phyloP scores from a whole-genome alignment of 2,329 filamentous ascomycete species.

The Paramyrothecium roridum region DNA sequence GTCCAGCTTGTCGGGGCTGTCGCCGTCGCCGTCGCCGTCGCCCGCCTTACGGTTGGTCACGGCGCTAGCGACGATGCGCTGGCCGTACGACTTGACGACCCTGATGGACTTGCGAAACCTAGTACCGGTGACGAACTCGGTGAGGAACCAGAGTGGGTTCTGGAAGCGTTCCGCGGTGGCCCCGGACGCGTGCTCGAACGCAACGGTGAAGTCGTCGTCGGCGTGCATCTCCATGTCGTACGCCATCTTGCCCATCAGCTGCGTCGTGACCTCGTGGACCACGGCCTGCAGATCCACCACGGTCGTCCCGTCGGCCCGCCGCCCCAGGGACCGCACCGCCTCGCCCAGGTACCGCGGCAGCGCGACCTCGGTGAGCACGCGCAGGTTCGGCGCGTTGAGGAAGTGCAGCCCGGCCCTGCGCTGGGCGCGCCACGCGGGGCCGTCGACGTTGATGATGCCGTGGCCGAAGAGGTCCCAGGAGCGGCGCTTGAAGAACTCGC shows the following conservation, averaged over 20 bases:
- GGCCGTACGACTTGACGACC: slow-evolving; percentile 53
- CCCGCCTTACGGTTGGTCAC: slow-evolving; percentile 30
- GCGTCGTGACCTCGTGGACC: slow-evolving; percentile 62
- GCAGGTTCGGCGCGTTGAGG: slow-evolving; percentile 54
- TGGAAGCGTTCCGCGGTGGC: slow-evolving; percentile 60
- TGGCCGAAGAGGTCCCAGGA: slow-evolving; percentile 63
- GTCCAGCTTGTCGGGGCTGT: slow-evolving; percentile 7
- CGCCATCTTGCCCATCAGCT: slow-evolving; percentile 65
- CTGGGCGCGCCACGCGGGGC: slow-evolving; percentile 60
- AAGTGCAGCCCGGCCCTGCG: slow-evolving; percentile 60
- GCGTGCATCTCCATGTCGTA: slow-evolving; percentile 68
- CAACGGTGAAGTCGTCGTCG: slow-evolving; percentile 55
- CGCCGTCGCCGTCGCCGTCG: background rate
- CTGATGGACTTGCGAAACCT: slow-evolving; percentile 46
- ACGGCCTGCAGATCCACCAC: slow-evolving; percentile 55
- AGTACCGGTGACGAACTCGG: slow-evolving; percentile 46
- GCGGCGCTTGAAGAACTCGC: slow-evolving; percentile 56
- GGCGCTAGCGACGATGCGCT: slow-evolving; percentile 53
- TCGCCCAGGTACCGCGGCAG: slow-evolving; percentile 51
- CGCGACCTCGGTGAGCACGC: slow-evolving; percentile 52
- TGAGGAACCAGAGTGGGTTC: slow-evolving; percentile 61
- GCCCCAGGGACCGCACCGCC: slow-evolving; percentile 35
- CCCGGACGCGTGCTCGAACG: slow-evolving; percentile 62
- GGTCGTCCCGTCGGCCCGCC: slow-evolving; percentile 16
- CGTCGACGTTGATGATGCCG: slow-evolving; percentile 66